These are phyloP conservation scores for Infundibulicybe gibba DNA, from an alignment of 768 basidiomycete species.

Conservation along the genomic window DNA sequence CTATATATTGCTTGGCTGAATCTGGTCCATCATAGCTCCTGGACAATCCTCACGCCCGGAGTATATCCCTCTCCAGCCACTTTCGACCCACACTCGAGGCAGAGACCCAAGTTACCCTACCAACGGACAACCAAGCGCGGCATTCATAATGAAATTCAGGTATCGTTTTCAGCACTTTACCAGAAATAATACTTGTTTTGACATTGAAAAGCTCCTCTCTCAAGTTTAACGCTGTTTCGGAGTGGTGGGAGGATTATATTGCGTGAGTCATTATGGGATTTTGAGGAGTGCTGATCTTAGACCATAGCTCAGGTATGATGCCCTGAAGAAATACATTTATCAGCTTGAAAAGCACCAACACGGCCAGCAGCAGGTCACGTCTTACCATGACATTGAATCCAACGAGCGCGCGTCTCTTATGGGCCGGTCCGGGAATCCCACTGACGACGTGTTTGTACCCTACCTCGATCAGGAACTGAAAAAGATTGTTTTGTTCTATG, in stretches of 20 bases:
- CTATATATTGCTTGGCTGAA: background rate
- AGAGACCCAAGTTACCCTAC: conserved; percentile 13
- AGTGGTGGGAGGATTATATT: conserved; percentile 94
- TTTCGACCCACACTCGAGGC: conserved; percentile 5
- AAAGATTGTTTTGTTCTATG: conserved; percentile 82
- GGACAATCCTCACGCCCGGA: conserved; percentile 21
- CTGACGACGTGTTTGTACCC: conserved; percentile 63
- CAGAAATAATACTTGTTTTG: background rate
- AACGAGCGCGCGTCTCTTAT: conserved; percentile 60
- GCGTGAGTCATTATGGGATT: conserved; percentile 45
- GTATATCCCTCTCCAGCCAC: conserved; percentile 33
- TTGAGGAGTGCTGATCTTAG: background rate
- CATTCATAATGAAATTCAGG: conserved; percentile 60
- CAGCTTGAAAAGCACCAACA: conserved; percentile 78
- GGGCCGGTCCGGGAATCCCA: conserved; percentile 27
- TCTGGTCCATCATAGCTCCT: too few species aligned
- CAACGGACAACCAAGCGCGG: conserved; percentile 13
- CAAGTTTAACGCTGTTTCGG: conserved; percentile 87
- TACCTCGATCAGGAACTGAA: conserved; percentile 78
- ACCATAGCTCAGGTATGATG: conserved; percentile 64
- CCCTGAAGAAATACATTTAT: conserved; percentile 82
- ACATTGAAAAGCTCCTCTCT: conserved; percentile 61
- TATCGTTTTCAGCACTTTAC: conserved; percentile 14
- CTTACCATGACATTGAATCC: conserved; percentile 57
- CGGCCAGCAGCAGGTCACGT: conserved; percentile 24